These are phyloP conservation scores for Coprinellus micaceus DNA, from an alignment of 768 basidiomycete genomes.

Conservation along the genomic window DNA sequence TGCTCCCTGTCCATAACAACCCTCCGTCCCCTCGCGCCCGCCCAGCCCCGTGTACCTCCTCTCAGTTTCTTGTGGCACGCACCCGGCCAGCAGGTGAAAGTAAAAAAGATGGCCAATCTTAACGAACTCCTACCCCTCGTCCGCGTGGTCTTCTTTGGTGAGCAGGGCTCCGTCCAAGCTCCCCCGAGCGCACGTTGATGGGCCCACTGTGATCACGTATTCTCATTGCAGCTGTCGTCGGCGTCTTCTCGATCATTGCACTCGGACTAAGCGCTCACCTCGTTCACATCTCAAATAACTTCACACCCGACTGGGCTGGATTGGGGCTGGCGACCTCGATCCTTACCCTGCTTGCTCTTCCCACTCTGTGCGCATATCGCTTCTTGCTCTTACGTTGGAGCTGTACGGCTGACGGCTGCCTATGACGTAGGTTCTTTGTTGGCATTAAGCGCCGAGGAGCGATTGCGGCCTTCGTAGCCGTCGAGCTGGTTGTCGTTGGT, in stretches of 20 bases:
- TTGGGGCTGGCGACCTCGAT: slow-evolving; percentile 34
- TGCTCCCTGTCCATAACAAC: too few relatives aligned
- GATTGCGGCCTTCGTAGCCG: slow-evolving; percentile 34
- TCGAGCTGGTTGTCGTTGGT: slow-evolving; percentile 27
- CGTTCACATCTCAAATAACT: background rate
- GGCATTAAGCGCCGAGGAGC: slow-evolving; percentile 34
- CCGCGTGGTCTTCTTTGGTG: background rate
- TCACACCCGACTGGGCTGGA: slow-evolving; percentile 18
- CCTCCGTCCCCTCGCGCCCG: too few relatives aligned
- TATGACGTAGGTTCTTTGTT: slow-evolving; percentile 27
- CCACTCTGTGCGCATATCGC: slow-evolving; percentile 30
- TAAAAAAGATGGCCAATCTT: background rate
- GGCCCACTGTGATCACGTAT: background rate
- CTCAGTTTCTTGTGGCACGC: too few relatives aligned
- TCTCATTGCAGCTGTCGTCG: slow-evolving; percentile 14
- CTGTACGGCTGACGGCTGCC: background rate
- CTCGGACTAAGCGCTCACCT: slow-evolving; percentile 24
- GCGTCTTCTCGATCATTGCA: slow-evolving; percentile 20
- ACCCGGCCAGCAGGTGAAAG: too few relatives aligned
- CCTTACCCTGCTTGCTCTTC: slow-evolving; percentile 37
- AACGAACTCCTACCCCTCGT: background rate
- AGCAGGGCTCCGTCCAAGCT: background rate
- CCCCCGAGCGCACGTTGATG: background rate
- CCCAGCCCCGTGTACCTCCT: too few relatives aligned
- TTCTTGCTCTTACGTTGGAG: background rate